phyloP scores from a whole-genome alignment of 345 rosid genomes.

The Punica granatum region DNA sequence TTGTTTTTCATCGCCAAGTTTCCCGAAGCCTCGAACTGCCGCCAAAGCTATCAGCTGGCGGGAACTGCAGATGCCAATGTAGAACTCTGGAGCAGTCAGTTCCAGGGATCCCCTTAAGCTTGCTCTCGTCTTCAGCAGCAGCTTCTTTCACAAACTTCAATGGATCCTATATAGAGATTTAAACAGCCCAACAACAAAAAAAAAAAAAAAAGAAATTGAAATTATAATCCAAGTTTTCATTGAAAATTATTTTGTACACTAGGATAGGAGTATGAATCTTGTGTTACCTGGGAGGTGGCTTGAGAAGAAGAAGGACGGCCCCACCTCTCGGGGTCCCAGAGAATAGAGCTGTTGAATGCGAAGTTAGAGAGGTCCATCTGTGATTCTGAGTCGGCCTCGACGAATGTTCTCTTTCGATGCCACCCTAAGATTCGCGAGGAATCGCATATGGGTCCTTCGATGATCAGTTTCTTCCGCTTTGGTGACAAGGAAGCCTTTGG shows the following conservation, averaged over 20 bases:
- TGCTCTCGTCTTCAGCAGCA: conserved; percentile 31
- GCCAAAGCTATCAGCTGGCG: conserved; percentile 2
- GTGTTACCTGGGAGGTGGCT: conserved; percentile 53
- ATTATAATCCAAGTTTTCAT: not conserved
- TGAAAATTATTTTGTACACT: not conserved
- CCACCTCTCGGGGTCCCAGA: conserved; percentile 53
- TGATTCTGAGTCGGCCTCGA: conserved; percentile 22
- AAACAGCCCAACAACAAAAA: no score
- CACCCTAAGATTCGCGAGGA: conserved; percentile 81
- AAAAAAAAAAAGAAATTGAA: not conserved
- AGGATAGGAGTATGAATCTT: not conserved
- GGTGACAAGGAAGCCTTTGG: conserved; percentile 66
- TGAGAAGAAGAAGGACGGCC: conserved; percentile 56
- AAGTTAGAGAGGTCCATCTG: conserved; percentile 58
- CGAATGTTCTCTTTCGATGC: conserved; percentile 29
- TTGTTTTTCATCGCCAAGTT: not conserved
- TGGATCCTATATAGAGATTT: conserved; percentile 17
- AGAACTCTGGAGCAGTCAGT: conserved; percentile 24
- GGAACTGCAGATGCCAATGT: conserved; percentile 29
- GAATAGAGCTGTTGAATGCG: conserved; percentile 42
- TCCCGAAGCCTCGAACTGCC: not conserved
- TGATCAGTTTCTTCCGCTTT: conserved; percentile 49
- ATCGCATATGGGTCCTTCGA: conserved; percentile 84
- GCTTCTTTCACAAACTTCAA: conserved; percentile 30
- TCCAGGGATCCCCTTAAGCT: conserved; percentile 24